phyloP scores from a whole-genome alignment of 192 early-diverging fungal species.

The Spinellus fusiger region DNA sequence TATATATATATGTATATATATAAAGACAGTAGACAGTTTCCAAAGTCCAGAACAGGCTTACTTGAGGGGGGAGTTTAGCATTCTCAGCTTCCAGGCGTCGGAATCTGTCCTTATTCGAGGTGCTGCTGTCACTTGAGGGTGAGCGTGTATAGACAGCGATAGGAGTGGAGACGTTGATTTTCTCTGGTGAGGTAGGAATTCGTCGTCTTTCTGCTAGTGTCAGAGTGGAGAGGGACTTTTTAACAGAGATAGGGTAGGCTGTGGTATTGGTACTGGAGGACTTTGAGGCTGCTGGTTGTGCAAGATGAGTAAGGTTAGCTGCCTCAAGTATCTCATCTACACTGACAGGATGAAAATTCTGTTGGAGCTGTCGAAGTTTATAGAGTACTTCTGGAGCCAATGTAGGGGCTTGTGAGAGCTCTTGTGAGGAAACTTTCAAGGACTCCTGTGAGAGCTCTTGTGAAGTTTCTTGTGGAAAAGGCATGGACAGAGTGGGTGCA shows the following conservation, averaged over 20 bases:
- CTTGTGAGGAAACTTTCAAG: neutral
- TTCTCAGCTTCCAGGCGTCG: conserved; percentile 52
- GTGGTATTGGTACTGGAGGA: neutral
- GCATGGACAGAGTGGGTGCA: too few relatives aligned
- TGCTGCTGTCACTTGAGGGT: neutral
- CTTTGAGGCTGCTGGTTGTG: conserved; percentile 3
- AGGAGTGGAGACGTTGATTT: conserved; percentile 18
- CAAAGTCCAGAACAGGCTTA: conserved; percentile 12
- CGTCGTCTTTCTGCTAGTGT: conserved; percentile 31
- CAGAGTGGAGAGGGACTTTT: conserved; percentile 8
- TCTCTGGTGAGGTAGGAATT: conserved; percentile 28
- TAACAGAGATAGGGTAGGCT: neutral
- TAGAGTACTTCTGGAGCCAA: conserved; percentile 18
- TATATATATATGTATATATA: neutral
- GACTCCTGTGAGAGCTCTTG: neutral
- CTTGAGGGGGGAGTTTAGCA: conserved; percentile 49
- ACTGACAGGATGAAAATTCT: conserved; percentile 15
- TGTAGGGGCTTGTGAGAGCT: neutral
- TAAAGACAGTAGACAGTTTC: neutral
- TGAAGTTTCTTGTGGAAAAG: too few relatives aligned
- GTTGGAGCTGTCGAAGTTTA: conserved; percentile 10
- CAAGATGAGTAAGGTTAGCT: conserved; percentile 22
- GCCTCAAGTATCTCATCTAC: conserved; percentile 22
- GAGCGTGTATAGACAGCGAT: neutral
- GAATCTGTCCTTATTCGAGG: conserved; percentile 10